Percentiles rank a stretch among this genome's conserved stretches.
These are phyloP conservation scores for Vigna trinervia DNA, from an alignment of 306 rosid species.

Conservation along the genomic window DNA sequence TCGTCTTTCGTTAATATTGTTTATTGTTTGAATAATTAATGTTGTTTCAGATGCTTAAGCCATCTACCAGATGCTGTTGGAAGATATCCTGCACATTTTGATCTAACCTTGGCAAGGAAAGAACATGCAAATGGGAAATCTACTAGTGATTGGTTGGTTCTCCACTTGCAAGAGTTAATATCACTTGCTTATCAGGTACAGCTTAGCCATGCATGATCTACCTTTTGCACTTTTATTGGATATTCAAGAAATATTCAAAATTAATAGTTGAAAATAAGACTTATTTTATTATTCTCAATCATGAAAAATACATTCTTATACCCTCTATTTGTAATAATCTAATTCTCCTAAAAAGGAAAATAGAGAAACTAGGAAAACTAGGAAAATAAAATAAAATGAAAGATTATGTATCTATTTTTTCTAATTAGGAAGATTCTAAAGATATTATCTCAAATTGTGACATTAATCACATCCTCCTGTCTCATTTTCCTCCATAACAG, in stretches of 20 bases:
- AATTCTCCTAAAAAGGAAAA: too few species aligned
- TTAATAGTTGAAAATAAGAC: background rate
- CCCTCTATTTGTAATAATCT: too few species aligned
- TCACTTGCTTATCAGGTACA: conserved; percentile 98
- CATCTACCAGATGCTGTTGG: conserved; percentile 93
- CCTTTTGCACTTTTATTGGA: conserved; percentile 31
- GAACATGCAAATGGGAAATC: conserved; percentile 55
- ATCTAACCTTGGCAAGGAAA: conserved; percentile 79
- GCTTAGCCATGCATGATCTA: conserved; percentile 29
- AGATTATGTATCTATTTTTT: too few species aligned
- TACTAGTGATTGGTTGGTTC: conserved; percentile 82
- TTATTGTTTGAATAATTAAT: conserved; percentile 37
- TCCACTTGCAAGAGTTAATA: conserved; percentile 92
- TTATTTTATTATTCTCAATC: too few species aligned
- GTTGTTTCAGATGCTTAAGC: conserved; percentile 83
- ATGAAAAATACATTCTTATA: too few species aligned
- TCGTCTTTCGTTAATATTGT: background rate
- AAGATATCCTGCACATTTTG: conserved; percentile 87
- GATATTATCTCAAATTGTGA: too few species aligned
- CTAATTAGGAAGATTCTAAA: too few species aligned
- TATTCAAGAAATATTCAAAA: conserved; percentile 29
- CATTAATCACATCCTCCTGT: conserved; percentile 1
- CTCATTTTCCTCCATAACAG: conserved; percentile 51
- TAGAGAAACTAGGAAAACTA: too few species aligned
- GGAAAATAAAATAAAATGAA: too few species aligned